A percentile compares a stretch with the other conserved stretches of the same genome.
Conservation (phyloP, 2,329 filamentous ascomycete genomes). For the Fusarium dimerum region DNA sequence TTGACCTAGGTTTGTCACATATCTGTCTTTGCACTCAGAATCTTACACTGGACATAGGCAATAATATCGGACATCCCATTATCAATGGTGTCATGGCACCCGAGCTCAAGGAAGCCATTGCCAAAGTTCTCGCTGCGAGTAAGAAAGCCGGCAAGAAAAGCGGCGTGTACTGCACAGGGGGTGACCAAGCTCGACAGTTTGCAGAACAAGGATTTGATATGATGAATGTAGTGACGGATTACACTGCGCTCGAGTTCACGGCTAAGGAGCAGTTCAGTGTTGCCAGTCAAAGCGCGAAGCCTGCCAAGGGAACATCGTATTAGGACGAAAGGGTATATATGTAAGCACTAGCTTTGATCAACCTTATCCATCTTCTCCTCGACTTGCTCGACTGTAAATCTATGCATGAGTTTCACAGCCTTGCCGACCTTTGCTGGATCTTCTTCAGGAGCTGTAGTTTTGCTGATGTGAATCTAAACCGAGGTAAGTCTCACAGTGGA, state of each 20-base stretch:
- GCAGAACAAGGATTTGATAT: conserved; percentile 62
- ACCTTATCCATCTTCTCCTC: conserved; percentile 67
- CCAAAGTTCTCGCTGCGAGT: conserved; percentile 57
- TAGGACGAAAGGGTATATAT: conserved; percentile 17
- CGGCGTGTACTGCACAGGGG: conserved; percentile 59
- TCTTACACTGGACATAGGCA: conserved; percentile 37
- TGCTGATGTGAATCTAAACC: conserved; percentile 65
- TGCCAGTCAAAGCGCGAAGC: conserved; percentile 43
- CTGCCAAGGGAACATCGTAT: conserved; percentile 43
- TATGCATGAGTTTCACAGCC: conserved; percentile 75
- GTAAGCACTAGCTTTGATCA: conserved; percentile 32
- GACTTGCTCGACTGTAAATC: conserved; percentile 69
- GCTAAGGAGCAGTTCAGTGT: conserved; percentile 48
- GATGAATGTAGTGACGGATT: conserved; percentile 60
- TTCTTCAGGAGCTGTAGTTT: conserved; percentile 50
- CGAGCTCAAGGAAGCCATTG: conserved; percentile 60
- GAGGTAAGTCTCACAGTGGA: conserved; percentile 1
- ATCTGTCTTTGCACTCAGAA: background rate
- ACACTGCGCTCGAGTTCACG: conserved; percentile 48
- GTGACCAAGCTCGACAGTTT: conserved; percentile 56
- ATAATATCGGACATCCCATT: conserved; percentile 64
- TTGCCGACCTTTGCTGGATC: conserved; percentile 55
- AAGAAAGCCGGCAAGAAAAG: conserved; percentile 65
- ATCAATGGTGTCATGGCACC: conserved; percentile 59
- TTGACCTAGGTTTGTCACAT: conserved; percentile 54